Base-by-base conservation (phyloP, 768 basidiomycete species). In the Tylopilus felleus region DNA sequence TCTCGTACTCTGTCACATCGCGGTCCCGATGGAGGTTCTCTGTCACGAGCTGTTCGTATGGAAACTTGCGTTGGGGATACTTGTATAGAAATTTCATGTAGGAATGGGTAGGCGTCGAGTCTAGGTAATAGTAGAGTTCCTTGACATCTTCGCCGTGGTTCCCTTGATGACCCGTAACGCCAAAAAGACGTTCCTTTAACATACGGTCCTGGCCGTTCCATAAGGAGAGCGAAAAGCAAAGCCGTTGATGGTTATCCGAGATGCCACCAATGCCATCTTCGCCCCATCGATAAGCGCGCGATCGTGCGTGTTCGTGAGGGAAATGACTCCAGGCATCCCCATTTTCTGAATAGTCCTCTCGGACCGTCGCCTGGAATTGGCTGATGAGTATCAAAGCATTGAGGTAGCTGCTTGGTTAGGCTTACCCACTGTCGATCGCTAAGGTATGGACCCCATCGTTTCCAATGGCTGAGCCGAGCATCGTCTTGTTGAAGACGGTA, bases 11-110 rank as follows among this genome's bases (percentile, higher is more conserved):
- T 52, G 81, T 74, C 14, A 93, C 93, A 54, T 97, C 85, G 43
- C 97, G 81, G 61, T 81, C 82, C 44, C 97, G 80, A 60, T 86
- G 81, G 64, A 82, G 75, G 66, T 87, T 95, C 74, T 99, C 94
- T 43, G 77, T 73, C 13, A 97, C 88, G 50, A 99, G 83, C 56
- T 96, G 83, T 65, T 98, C 95, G 71, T 99, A 99, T 1, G 97
- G 97, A 71, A 81, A 99, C 31, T 80, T 77, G 62, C 84, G 78
- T 70, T 99, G 97, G 13, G 97, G 95, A 63, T 99, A 99, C 71
- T 99, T 99, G 83, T 99, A 99, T 52, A 98, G 75, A 73, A 92
- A 98, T 71, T 99, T 99, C 97, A 99, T 98, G 80, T 98, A 99
- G 7, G 95, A 97, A 65, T 99, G 97, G 2, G 97, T 98, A 35